Evolutionary conservation across 2,329 filamentous ascomycete species (phyloP), one percentile per base, ranked within the genome.

Genomic region (Penicillium hordei): DNA sequence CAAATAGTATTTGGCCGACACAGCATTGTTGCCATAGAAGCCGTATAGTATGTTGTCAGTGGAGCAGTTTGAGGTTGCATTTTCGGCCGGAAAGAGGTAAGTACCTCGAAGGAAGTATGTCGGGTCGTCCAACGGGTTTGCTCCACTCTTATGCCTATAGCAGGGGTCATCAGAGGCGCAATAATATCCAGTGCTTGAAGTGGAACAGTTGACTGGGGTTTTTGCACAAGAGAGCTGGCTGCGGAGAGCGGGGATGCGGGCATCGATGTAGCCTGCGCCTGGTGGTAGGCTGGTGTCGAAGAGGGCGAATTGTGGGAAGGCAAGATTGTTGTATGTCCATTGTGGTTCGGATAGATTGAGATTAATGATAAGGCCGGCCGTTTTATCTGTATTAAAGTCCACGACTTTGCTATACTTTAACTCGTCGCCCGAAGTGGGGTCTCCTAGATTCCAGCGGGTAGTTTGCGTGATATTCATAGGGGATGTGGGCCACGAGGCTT

Each of bases 311-410:
- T 55, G 19, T 1, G 65, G 63, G 51, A 73, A 66, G 2, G 63
- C 69, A 2, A 74, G 62, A 15, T 70, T 66, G 17, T 66, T 59
- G 34, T 70, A 69, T 3, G 70, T 72, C 71, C 71, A 73, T 40
- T 67, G 58, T 0, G 71, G 70, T 36, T 72, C 68, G 5, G 69
- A 61, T n/a, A 73, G 39, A 43, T 69, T 65, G 3, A 66, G 44
- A 19, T 68, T 66, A 13, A 70, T 60, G 5, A 72, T 64, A 4
- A 72, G 40, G 7, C 25, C 55, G 17, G 36, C 23, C 13, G 25
- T 44, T 21, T 43, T 39, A 43, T 48, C 34, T 36, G 34, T 36
- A n/a, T 36, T n/a, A 17, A 36, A 36, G 34, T 36, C 34, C 15
- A 36, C 34, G 3, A 9, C 34, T 4, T 36, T n/a, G 9, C 3